These are phyloP conservation scores for Penicillium hesseltinei DNA, from an alignment of 2,329 filamentous ascomycete species.

Conservation along the genomic window DNA sequence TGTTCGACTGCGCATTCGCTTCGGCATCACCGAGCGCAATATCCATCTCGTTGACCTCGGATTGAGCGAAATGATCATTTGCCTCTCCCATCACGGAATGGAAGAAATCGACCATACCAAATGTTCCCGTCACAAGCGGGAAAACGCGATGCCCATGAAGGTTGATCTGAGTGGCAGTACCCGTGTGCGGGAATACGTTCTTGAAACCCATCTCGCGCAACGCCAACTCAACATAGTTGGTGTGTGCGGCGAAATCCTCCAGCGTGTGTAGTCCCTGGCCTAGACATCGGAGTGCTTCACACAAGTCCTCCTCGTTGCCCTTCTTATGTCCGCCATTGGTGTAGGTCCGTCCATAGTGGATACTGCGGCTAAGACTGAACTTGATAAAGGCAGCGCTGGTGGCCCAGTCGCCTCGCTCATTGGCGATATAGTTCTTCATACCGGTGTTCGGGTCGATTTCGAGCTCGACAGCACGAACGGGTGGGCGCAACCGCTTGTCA, in stretches of 20 bases:
- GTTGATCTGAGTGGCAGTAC: slow-evolving; percentile 64
- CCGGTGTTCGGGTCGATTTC: slow-evolving; percentile 73
- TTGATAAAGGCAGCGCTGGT: slow-evolving; percentile 84
- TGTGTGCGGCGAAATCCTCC: slow-evolving; percentile 77
- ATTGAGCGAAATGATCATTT: slow-evolving; percentile 80
- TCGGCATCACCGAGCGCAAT: slow-evolving; percentile 69
- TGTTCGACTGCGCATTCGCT: slow-evolving; percentile 45
- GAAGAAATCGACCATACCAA: slow-evolving; percentile 80
- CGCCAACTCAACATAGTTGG: slow-evolving; percentile 77
- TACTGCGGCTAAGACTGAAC: slow-evolving; percentile 69
- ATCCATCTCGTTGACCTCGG: slow-evolving; percentile 79
- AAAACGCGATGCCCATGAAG: slow-evolving; percentile 65
- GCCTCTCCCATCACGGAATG: slow-evolving; percentile 76
- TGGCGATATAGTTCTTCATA: slow-evolving; percentile 99
- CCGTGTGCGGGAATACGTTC: slow-evolving; percentile 72
- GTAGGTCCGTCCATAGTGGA: slow-evolving; percentile 75
- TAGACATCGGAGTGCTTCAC: slow-evolving; percentile 72
- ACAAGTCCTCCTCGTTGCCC: slow-evolving; percentile 74
- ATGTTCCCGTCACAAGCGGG: slow-evolving; percentile 69
- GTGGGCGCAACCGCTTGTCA: slow-evolving; percentile 77
- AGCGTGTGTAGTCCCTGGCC: slow-evolving; percentile 75
- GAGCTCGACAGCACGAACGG: slow-evolving; percentile 68
- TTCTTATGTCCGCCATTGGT: slow-evolving; percentile 60
- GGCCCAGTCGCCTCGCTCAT: slow-evolving; percentile 81
- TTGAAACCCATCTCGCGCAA: slow-evolving; percentile 69